A percentile compares a stretch with the other conserved stretches of the same genome.
Conservation (phyloP, 2,329 filamentous ascomycete species). For the Trichoderma endophyticum region DNA sequence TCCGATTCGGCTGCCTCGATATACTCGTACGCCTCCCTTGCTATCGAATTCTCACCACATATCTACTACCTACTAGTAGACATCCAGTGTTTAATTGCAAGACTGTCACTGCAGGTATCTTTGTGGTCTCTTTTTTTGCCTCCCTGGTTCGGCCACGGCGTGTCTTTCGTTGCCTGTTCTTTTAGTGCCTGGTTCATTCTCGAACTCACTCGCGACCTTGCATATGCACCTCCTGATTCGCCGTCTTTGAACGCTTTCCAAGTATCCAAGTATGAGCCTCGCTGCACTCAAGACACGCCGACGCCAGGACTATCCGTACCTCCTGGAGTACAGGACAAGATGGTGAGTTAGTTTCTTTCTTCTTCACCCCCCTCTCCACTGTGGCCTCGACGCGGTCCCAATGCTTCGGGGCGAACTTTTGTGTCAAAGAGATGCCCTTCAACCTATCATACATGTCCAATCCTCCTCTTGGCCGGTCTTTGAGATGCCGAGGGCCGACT, state of each 20-base stretch:
- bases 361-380: not conserved
- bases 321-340: slow-evolving; percentile 79
- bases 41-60: too few species aligned
- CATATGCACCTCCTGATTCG: not conserved
- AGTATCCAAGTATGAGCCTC: slow-evolving; percentile 20
- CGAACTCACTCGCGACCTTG: not conserved
- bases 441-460: not conserved
- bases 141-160: not conserved
- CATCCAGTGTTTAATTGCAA: too few species aligned
- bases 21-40: too few species aligned
- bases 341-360: slow-evolving; percentile 54
- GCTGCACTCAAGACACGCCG: slow-evolving; percentile 56
- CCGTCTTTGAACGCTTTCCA: slow-evolving; percentile 7
- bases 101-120: not conserved
- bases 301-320: slow-evolving; percentile 71
- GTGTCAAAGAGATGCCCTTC: not conserved
- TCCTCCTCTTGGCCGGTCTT: not conserved
- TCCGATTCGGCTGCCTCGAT: too few species aligned
- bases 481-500: not conserved
- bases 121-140: not conserved
- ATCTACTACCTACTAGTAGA: too few species aligned
- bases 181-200: not conserved
- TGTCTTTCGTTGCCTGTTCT: not conserved
- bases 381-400: not conserved
- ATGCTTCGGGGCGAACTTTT: not conserved